Evolutionary conservation across 106 monocot genomes (phyloP), one percentile per base, ranked within the genome.

Genomic region (Xerophyta viscosa): DNA sequence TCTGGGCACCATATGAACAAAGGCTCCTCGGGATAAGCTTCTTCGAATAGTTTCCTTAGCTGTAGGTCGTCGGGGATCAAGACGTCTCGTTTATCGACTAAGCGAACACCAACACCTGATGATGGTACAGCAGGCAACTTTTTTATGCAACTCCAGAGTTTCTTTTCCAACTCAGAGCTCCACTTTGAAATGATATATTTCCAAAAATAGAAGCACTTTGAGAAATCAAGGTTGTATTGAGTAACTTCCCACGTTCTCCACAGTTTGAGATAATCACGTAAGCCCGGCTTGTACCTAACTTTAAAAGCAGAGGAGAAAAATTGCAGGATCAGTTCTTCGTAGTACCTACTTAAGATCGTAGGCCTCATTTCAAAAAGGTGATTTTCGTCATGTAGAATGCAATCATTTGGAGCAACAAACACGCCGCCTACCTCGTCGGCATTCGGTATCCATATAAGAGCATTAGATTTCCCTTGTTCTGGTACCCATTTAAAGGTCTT

Each of bases 171-270:
- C 15, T 44, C 14, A 44, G 43, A 17, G n/a, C n/a, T 44, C 43
- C 43, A 44, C 3, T 44, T 44, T 44, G 6, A 4, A 44, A 14
- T 44, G 8, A 44, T 44, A 44, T 44, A 44, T 3, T 17, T 9
- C 43, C 43, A 44, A 44, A 44, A 10, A 44, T 4, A 14, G n/a
- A 9, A 44, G 43, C 43, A 44, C 43, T 17, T 44, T 4, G 17
- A 44, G 14, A 44, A 44, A 17, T 44, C 43, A 4, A 44, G 4
- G 9, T 17, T 10, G 17, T 17, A 44, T 44, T 44, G 9, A 14
- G 43, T 14, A 14, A 17, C 43, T 44, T 44, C 43, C 43, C 43
- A 44, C 17, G n/a, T 14, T 44, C 43, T 44, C 43, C 43, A 44
- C 3, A 44, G 43, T 17, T 17, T 17, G 17, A 44, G n/a, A 17